Evolutionary conservation across 129 eudicot species (phyloP), one percentile per base, ranked within the genome.

Genomic region (Tagetes erecta): DNA sequence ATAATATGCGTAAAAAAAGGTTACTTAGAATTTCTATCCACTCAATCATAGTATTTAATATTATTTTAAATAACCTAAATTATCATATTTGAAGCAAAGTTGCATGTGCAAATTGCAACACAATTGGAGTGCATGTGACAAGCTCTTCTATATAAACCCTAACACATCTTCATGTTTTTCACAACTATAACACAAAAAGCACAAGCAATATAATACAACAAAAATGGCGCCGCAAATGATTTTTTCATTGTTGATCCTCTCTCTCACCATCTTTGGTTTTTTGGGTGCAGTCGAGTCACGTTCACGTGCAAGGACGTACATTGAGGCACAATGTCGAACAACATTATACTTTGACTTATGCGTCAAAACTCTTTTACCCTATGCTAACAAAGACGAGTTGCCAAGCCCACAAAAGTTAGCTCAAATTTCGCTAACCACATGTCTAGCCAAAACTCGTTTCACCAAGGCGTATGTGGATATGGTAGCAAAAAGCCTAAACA

Each of bases 391-490:
- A 60, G n/a, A 72, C 1, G 59, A 62, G 2, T 13, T 77, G 1
- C 95, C 75, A 35, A 81, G 83, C 59, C 90, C 84, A 7, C 73
- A 76, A 27, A 76, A 77, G 44, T 6, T 90, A 35, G 91, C 96
- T 66, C 91, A 91, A 50, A 57, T 87, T n/a, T 84, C 93, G 6
- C 35, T 90, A 44, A 73, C 64, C 10, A 87, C 87, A 6, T 85
- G 87, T 79, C 81, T 87, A 55, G 63, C 75, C 8, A 73, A 73
- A 68, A 87, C 96, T 39, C 72, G 75, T 13, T 74, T 67, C 11
- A 83, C 96, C 0, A 84, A 80, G 80, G 81, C 74, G 30, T 87
- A 87, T 71, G 56, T 90, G 35, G 68, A 72, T 36, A 67, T 53
- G 27, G 73, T 90, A 70, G 86, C 93, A 2, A 81, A 75, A 20